Conservation (phyloP, 1,139 yeast genomes). For the Lodderomyces beijingensis region DNA sequence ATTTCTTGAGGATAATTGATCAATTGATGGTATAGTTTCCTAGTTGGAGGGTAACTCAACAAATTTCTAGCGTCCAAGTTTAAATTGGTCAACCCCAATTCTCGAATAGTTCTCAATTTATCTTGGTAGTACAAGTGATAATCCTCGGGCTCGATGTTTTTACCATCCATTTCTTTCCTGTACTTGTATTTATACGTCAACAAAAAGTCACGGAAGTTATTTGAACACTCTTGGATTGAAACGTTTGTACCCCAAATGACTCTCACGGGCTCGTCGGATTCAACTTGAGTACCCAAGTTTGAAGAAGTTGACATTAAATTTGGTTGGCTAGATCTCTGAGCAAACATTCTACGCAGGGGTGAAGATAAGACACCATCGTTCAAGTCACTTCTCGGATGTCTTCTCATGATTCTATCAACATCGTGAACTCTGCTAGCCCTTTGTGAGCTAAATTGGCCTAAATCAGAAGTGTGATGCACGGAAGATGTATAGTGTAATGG, state of each 20-base stretch:
- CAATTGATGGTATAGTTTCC: slow-evolving; percentile 77
- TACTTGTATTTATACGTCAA: slow-evolving; percentile 79
- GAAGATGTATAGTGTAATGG: slow-evolving; percentile 47
- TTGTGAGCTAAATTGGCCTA: slow-evolving; percentile 15
- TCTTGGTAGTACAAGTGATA: slow-evolving; percentile 72
- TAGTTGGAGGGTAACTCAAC: slow-evolving; percentile 70
- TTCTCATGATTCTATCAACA: slow-evolving; percentile 40
- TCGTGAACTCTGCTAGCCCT: slow-evolving; percentile 36
- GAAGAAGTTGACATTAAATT: slow-evolving; percentile 24
- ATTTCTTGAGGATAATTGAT: slow-evolving; percentile 95
- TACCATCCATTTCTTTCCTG: slow-evolving; percentile 51
- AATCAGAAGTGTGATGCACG: slow-evolving; percentile 34
- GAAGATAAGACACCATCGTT: slow-evolving; percentile 41
- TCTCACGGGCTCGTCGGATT: slow-evolving; percentile 64
- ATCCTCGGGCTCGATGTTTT: slow-evolving; percentile 48
- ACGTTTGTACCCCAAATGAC: slow-evolving; percentile 99
- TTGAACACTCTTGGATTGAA: slow-evolving; percentile 81
- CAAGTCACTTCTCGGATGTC: slow-evolving; percentile 40
- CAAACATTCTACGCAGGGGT: slow-evolving; percentile 35
- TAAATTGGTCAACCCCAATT: slow-evolving; percentile 73
- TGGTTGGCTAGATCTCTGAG: slow-evolving; percentile 10
- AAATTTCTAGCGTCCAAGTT: slow-evolving; percentile 82
- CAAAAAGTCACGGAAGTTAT: slow-evolving; percentile 74
- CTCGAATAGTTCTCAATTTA: slow-evolving; percentile 69
- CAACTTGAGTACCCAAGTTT: slow-evolving; percentile 24